Evolutionary conservation across 2,329 filamentous ascomycete genomes (phyloP).

Genomic region (Nigrograna mackinnonii): DNA sequence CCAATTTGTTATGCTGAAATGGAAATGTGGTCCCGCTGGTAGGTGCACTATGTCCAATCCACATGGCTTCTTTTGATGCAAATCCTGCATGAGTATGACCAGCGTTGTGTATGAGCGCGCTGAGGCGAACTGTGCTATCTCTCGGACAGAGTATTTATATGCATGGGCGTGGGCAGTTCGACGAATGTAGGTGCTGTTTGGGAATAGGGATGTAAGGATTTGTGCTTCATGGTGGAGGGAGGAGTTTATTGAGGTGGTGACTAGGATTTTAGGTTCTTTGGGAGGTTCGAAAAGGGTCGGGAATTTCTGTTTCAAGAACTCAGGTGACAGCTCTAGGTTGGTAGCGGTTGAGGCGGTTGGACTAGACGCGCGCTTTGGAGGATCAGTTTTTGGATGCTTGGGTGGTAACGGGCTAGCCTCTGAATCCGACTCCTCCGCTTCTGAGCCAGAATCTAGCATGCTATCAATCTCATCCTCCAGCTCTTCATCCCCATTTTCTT

Average conservation of each 20-base stretch:
- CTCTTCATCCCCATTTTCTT: constrained; percentile 16
- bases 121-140: constrained; percentile 84
- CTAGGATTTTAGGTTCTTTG: constrained; percentile 77
- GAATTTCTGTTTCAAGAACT: constrained; percentile 63
- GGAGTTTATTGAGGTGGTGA: constrained; percentile 89
- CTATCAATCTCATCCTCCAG: constrained; percentile 56
- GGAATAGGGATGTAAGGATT: constrained; percentile 79
- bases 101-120: constrained; percentile 84
- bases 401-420: constrained; percentile 51
- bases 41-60: constrained; percentile 85
- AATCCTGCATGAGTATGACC: constrained; percentile 83
- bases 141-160: constrained; percentile 88
- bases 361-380: constrained; percentile 57
- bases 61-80: constrained; percentile 72
- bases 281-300: constrained; percentile 61
- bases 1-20: constrained; percentile 91
- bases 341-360: constrained; percentile 60
- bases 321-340: constrained; percentile 63
- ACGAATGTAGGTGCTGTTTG: constrained; percentile 78
- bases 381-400: constrained; percentile 30
- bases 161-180: constrained; percentile 81
- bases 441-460: constrained; percentile 67
- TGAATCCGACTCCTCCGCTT: constrained; percentile 55
- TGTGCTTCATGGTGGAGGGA: constrained; percentile 83
- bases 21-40: constrained; percentile 85